Conservation (phyloP, 108 stramenopile genomes). For the Bacterosira constricta region DNA sequence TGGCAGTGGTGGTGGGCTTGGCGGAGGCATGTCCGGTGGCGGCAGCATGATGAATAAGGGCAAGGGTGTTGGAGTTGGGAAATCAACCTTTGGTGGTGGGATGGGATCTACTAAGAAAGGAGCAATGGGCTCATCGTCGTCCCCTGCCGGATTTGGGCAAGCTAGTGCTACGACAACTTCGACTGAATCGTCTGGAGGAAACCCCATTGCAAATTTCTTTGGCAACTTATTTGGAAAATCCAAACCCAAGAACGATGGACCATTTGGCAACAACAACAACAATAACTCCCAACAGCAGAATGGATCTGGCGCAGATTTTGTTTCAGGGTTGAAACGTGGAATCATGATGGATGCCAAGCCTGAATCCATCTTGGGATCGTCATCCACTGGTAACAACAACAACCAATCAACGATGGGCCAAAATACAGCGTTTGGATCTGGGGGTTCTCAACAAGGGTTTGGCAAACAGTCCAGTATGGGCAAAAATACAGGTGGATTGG, state of each 20-base stretch:
- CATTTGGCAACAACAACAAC: neutral
- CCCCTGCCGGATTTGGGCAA: too few relatives aligned
- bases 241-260: neutral
- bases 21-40: neutral
- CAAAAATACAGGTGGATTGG: neutral
- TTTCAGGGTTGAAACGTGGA: slow-evolving; percentile 9
- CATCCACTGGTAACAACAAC: neutral
- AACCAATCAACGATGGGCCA: neutral
- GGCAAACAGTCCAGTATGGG: neutral
- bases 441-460: neutral
- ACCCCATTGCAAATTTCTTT: neutral
- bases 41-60: too few relatives aligned
- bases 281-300: neutral
- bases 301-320: neutral
- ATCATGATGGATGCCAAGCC: slow-evolving; percentile 1
- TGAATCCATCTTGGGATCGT: neutral
- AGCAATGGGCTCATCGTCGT: too few relatives aligned
- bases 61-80: too few relatives aligned
- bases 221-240: neutral
- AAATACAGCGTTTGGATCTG: neutral
- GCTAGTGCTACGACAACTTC: too few relatives aligned
- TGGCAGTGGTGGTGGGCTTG: too few relatives aligned
- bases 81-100: too few relatives aligned
- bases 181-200: neutral
- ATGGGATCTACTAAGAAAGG: too few relatives aligned